phyloP scores from a whole-genome alignment of 108 stramenopile genomes.

The Pseudonitzschia pungens region DNA sequence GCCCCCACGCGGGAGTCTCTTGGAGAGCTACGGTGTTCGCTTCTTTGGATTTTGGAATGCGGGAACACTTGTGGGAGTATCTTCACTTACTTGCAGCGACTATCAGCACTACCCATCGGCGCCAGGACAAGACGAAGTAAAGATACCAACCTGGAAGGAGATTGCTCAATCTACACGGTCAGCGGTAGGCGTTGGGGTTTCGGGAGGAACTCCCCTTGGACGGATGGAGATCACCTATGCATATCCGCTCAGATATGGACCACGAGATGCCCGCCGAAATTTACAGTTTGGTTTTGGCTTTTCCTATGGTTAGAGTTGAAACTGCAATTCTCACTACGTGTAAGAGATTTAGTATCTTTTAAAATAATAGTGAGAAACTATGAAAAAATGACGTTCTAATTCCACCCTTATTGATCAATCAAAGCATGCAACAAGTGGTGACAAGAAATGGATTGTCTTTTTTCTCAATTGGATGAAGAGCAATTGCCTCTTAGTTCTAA shows the following conservation, averaged over 20 bases:
- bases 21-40: conserved; percentile 60
- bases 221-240: conserved; percentile 81
- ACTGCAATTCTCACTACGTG: no score
- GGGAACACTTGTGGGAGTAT: conserved; percentile 59
- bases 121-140: not conserved
- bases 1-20: conserved; percentile 37
- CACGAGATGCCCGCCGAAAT: conserved; percentile 66
- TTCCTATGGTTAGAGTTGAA: conserved; percentile 56
- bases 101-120: not conserved
- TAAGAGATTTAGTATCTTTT: no score
- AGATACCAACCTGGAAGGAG: conserved; percentile 21
- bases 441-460: no score
- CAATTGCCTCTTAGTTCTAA: no score
- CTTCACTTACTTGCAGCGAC: conserved; percentile 12
- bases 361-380: no score
- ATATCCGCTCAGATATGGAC: conserved; percentile 77
- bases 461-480: no score
- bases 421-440: no score
- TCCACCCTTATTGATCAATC: not conserved
- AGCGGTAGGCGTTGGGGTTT: conserved; percentile 70
- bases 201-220: conserved; percentile 66
- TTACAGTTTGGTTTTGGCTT: conserved; percentile 85
- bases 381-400: not conserved
- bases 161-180: conserved; percentile 50
- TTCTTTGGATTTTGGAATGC: conserved; percentile 79